Evolutionary conservation across 2,329 filamentous ascomycete species (phyloP).

Genomic region (Emmonsiellopsis sp.): DNA sequence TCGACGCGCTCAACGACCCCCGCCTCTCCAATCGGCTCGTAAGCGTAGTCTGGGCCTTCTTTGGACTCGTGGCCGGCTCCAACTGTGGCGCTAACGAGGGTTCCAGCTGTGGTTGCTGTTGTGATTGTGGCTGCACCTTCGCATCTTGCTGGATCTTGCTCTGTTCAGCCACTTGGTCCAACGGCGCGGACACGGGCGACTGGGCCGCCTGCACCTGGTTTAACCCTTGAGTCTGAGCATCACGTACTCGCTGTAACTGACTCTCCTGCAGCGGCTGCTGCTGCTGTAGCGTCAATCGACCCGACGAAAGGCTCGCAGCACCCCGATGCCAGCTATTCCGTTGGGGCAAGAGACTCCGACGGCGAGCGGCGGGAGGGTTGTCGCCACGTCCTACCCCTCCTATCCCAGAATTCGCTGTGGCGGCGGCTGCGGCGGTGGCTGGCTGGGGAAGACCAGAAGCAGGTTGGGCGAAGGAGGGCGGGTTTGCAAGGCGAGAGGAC

Average conservation of each 20-base stretch:
- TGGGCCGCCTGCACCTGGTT: background rate
- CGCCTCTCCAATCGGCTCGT: background rate
- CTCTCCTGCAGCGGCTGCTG: constrained; percentile 13
- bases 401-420: constrained; percentile 1
- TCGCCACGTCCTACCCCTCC: background rate
- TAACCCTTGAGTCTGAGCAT: background rate
- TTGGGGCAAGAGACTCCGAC: constrained; percentile 24
- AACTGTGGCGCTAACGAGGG: background rate
- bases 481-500: background rate
- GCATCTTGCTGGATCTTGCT: no score
- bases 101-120: background rate
- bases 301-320: constrained; percentile 10
- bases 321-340: constrained; percentile 16
- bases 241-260: background rate
- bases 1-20: background rate
- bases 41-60: background rate
- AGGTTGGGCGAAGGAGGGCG: constrained; percentile 8
- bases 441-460: background rate
- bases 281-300: constrained; percentile 10
- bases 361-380: constrained; percentile 4
- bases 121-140: no score
- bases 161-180: no score
- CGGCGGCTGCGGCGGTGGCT: background rate
- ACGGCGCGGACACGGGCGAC: background rate
- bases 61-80: background rate